phyloP scores from a whole-genome alignment of 345 rosid genomes.

The Citrus sinensis region DVS_A1.0 CM039166.1:17646001-17646500 shows the following conservation, averaged over 20 bases:
- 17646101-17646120: no score
- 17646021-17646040: no score
- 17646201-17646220: no score
- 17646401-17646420: neutral
- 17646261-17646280: neutral
- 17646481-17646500: no score
- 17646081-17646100: no score
- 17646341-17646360: neutral
- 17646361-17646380: neutral
- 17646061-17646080: no score
- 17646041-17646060: no score
- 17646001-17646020: no score
- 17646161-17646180: no score
- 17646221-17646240: neutral
- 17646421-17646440: neutral
- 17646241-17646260: neutral
- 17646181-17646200: no score
- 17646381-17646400: conserved; percentile 1
- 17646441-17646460: neutral
- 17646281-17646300: neutral
- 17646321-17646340: neutral
- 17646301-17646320: neutral
- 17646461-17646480: neutral
- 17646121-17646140: no score
- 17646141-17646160: no score